phyloP scores from a whole-genome alignment of 2,329 filamentous ascomycete genomes.

The Colletotrichum truncatum region DNA sequence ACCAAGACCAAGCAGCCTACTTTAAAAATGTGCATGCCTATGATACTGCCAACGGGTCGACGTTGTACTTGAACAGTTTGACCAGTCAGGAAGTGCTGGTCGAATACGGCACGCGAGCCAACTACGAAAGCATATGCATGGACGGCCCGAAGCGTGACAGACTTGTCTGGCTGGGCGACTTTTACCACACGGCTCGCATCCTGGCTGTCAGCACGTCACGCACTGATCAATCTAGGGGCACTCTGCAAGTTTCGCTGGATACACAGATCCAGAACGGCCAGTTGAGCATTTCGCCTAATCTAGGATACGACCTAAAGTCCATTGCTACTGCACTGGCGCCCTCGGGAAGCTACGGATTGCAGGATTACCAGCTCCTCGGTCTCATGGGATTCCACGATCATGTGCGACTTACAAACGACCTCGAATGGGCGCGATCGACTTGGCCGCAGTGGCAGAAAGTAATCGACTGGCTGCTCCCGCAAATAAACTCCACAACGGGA shows the following conservation, averaged over 20 bases:
- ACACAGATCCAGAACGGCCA: slow-evolving; percentile 25
- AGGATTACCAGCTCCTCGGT: slow-evolving; percentile 35
- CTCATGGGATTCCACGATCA: slow-evolving; percentile 29
- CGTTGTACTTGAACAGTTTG: slow-evolving; percentile 41
- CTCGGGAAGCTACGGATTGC: background rate
- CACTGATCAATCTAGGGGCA: slow-evolving; percentile 44
- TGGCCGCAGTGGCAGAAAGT: slow-evolving; percentile 30
- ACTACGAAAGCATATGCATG: slow-evolving; percentile 39
- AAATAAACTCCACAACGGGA: slow-evolving; percentile 26
- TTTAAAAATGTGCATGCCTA: slow-evolving; percentile 43
- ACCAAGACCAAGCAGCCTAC: slow-evolving; percentile 47
- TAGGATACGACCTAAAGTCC: slow-evolving; percentile 27
- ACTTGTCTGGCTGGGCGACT: slow-evolving; percentile 69
- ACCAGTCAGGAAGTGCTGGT: slow-evolving; percentile 39
- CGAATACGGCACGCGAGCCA: slow-evolving; percentile 47
- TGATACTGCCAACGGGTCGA: slow-evolving; percentile 37
- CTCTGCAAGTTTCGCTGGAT: slow-evolving; percentile 40
- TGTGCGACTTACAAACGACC: slow-evolving; percentile 30
- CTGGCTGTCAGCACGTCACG: slow-evolving; percentile 44
- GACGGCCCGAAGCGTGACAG: slow-evolving; percentile 69
- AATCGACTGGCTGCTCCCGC: slow-evolving; percentile 21
- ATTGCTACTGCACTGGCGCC: background rate
- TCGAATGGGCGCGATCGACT: slow-evolving; percentile 20
- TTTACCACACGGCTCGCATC: slow-evolving; percentile 49
- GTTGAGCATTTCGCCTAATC: slow-evolving; percentile 20